Evolutionary conservation across 345 rosid species (phyloP).

Genomic region (Aquilaria malaccensis): DNA sequence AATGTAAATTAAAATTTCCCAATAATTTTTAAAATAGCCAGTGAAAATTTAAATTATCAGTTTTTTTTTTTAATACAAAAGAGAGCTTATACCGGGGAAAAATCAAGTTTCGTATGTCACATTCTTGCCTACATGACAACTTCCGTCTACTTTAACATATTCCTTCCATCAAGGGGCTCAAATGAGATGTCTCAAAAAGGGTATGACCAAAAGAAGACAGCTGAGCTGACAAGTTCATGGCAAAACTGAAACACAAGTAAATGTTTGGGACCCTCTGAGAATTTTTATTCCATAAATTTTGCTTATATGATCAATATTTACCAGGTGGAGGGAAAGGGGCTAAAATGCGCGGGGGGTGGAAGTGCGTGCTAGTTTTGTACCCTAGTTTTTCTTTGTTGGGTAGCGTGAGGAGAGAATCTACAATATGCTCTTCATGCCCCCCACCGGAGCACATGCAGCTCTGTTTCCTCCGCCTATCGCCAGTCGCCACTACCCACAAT

Average conservation of each 20-base stretch:
- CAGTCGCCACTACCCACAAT: too few species aligned
- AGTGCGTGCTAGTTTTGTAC: constrained; percentile 13
- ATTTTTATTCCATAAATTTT: background rate
- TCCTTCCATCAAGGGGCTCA: background rate
- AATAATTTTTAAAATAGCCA: too few species aligned
- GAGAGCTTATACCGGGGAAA: too few species aligned
- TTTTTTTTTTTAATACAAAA: too few species aligned
- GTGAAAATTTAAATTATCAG: too few species aligned
- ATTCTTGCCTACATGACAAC: too few species aligned
- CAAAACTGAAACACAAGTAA: too few species aligned
- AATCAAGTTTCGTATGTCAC: too few species aligned
- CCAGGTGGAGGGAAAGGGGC: background rate
- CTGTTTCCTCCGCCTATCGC: constrained; percentile 1
- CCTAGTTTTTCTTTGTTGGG: constrained; percentile 18
- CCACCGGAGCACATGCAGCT: constrained; percentile 17
- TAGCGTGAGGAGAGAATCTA: constrained; percentile 26
- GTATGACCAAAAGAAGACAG: too few species aligned
- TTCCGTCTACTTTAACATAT: background rate
- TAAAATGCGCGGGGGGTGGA: constrained; percentile 6
- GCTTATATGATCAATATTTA: background rate
- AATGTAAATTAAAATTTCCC: too few species aligned
- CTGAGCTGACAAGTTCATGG: background rate
- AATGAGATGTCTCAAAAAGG: too few species aligned
- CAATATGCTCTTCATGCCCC: constrained; percentile 17
- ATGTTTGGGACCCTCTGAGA: too few species aligned